Evolutionary conservation across 306 rosid genomes (phyloP).

Genomic region (Cucumis cinereus): DNA sequence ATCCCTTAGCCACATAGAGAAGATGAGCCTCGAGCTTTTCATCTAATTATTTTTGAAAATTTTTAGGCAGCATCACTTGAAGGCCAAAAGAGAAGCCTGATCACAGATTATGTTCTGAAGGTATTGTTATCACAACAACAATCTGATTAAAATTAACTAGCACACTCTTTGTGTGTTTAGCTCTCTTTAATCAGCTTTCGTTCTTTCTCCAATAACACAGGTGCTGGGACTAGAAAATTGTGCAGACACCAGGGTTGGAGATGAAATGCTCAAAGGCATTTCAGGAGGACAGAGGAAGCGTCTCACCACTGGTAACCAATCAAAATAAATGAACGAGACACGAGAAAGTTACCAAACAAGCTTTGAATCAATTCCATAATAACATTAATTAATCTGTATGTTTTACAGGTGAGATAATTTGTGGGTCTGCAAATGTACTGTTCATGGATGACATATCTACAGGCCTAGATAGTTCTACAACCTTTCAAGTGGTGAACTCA

Average conservation of each 20-base stretch:
- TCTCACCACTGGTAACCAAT: conserved; percentile 28
- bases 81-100: conserved; percentile 8
- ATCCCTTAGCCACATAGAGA: background rate
- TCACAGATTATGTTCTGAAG: conserved; percentile 12
- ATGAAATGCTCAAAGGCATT: conserved; percentile 32
- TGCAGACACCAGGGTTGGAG: conserved; percentile 34
- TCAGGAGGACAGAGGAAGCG: conserved; percentile 46
- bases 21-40: background rate
- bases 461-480: conserved; percentile 39
- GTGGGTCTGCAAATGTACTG: conserved; percentile 32
- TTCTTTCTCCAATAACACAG: conserved; percentile 11
- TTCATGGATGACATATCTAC: conserved; percentile 48
- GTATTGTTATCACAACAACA: background rate
- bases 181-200: background rate
- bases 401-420: conserved; percentile 31
- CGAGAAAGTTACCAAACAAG: background rate
- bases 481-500: conserved; percentile 41
- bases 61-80: conserved; percentile 11
- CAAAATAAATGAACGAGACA: background rate
- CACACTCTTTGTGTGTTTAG: background rate
- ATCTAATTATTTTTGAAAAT: background rate
- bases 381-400: background rate
- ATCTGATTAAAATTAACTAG: background rate
- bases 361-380: background rate
- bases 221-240: conserved; percentile 31